Percentiles rank a stretch among this genome's conserved stretches.
phyloP scores from a whole-genome alignment of 2,329 filamentous ascomycete species.

The Trichoderma asperellum region DNA sequence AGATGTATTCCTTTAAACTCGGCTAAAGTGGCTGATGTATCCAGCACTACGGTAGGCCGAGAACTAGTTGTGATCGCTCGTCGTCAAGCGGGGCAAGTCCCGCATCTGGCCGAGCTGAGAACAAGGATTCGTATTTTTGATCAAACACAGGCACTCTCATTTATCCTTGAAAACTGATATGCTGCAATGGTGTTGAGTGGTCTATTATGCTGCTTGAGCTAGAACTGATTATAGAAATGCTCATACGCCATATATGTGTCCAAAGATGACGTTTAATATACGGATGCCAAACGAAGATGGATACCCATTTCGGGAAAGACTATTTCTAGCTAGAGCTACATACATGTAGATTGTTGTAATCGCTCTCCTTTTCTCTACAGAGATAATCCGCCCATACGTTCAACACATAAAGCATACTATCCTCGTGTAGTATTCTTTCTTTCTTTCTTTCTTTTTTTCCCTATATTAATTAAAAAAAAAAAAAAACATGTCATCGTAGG shows the following conservation, averaged over 20 bases:
- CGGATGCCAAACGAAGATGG: background rate
- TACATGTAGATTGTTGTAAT: no score
- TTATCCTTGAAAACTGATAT: background rate
- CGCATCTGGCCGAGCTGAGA: constrained; percentile 7
- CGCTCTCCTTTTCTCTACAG: background rate
- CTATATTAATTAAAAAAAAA: background rate
- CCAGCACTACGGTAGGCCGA: background rate
- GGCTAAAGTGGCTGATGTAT: background rate
- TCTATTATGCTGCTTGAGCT: background rate
- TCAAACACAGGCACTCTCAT: background rate
- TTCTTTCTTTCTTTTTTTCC: background rate
- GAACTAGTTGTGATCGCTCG: constrained; percentile 21
- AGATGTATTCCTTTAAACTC: background rate
- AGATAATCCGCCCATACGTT: background rate
- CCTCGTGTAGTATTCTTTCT: background rate
- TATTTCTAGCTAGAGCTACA: background rate
- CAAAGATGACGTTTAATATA: background rate
- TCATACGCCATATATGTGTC: background rate
- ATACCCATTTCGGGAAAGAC: background rate
- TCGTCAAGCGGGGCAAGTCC: constrained; percentile 30
- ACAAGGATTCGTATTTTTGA: background rate
- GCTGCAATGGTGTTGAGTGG: background rate
- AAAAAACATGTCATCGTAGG: background rate
- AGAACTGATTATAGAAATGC: background rate
- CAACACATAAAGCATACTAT: background rate